Evolutionary conservation across 129 eudicot species (phyloP), one percentile per base, ranked within the genome.

Genomic region (Kitagawia praeruptora): DNA sequence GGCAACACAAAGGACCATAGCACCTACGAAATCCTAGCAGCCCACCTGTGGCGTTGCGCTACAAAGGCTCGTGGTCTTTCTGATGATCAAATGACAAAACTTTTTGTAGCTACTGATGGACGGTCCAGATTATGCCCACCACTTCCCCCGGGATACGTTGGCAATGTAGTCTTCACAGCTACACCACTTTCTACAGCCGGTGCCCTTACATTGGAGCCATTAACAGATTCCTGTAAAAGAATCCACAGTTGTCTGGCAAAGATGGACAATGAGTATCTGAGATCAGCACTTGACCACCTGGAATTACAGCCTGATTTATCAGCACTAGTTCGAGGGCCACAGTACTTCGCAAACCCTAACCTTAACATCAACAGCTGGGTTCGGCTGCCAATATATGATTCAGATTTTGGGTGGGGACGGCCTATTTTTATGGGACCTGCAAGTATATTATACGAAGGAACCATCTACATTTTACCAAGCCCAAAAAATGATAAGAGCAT

Each of bases 331-430:
- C 87, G 93, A n/a, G 90, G 91, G 21, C 83, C 91, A 3, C 77
- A 79, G 21, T 87, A 83, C 78, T 83, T 84, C 71, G 85, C 83
- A 4, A 79, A 87, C 86, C 97, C 97, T 21, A 91, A 91, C 77
- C 83, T 91, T 5, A 83, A 84, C 79, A 84, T 88, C 53, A 88
- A 84, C 61, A 83, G 87, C 11, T 91, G 93, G 97, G 84, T 82
- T 13, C 56, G 89, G 70, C 69, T 91, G 31, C 93, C 97, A 0
- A 75, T 89, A 3, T 39, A 89, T 54, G 97, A 87, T 16, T 86
- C 88, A 3, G 97, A 91, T 79, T 91, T 91, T 11, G 97, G 93
- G 34, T 89, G 89, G 89, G 97, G 97, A 1, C 82, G 85, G n/a
- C 91, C 93, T 31, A 80, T 86, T 19, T 82, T 78, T 38, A 83